Evolutionary conservation across 129 eudicot species (phyloP).

Genomic region (Heracleum sosnowskyi): DNA sequence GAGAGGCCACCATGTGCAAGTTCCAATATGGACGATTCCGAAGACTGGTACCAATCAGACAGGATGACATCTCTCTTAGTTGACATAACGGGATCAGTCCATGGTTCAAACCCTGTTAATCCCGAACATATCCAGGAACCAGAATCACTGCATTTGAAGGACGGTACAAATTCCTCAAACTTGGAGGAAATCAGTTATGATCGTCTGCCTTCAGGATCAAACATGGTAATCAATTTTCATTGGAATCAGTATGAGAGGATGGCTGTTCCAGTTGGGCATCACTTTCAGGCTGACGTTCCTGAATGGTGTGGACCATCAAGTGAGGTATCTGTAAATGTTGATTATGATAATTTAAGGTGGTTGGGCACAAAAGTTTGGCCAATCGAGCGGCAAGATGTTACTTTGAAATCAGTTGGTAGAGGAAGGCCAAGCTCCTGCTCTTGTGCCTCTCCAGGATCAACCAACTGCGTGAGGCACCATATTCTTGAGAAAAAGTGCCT

Average conservation of each 20-base stretch:
- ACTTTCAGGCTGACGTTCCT: slow-evolving; percentile 52
- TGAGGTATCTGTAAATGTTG: slow-evolving; percentile 12
- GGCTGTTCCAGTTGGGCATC: slow-evolving; percentile 57
- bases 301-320: slow-evolving; percentile 41
- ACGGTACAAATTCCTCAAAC: slow-evolving; percentile 2
- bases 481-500: slow-evolving; percentile 26
- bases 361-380: slow-evolving; percentile 66
- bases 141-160: slow-evolving; percentile 1
- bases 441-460: slow-evolving; percentile 40
- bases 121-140: slow-evolving; percentile 16
- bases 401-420: slow-evolving; percentile 34
- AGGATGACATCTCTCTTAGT: slow-evolving; percentile 12
- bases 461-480: slow-evolving; percentile 46
- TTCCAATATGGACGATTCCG: slow-evolving; percentile 8
- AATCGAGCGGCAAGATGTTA: slow-evolving; percentile 9
- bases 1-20: slow-evolving; percentile 11
- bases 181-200: slow-evolving; percentile 3
- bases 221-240: slow-evolving; percentile 13
- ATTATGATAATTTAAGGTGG: slow-evolving; percentile 38
- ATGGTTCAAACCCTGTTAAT: slow-evolving; percentile 26
- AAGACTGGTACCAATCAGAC: slow-evolving; percentile 2
- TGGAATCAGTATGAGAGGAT: slow-evolving; percentile 21
- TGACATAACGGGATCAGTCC: slow-evolving; percentile 33
- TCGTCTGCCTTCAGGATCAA: slow-evolving; percentile 19
- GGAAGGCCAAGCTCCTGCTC: slow-evolving; percentile 47